phyloP scores from a whole-genome alignment of 1,139 yeast species.

The Scheffersomyces insectosa region DNA sequence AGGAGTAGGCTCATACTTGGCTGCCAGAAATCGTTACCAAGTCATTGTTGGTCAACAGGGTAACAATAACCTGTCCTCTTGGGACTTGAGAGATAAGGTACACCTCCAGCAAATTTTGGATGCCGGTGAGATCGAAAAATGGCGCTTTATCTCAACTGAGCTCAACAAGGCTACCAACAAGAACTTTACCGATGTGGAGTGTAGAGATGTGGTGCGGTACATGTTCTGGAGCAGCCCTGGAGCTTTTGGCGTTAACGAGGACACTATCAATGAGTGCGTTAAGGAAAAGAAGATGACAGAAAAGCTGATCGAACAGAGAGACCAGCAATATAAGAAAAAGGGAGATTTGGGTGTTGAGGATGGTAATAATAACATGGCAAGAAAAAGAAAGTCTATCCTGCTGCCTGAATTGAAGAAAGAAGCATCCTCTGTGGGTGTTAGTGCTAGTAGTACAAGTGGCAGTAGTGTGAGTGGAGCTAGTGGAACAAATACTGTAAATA shows the following conservation, averaged over 20 bases:
- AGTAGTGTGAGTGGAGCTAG: slow-evolving; percentile 1
- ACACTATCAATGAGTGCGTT: slow-evolving; percentile 36
- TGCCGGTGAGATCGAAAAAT: slow-evolving; percentile 70
- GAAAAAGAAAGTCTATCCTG: slow-evolving; percentile 1
- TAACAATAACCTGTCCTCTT: slow-evolving; percentile 62
- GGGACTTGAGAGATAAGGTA: slow-evolving; percentile 61
- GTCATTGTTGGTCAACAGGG: slow-evolving; percentile 85
- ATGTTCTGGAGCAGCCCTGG: slow-evolving; percentile 60
- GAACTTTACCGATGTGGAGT: slow-evolving; percentile 51
- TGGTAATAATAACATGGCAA: not conserved
- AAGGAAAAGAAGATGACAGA: slow-evolving; percentile 42
- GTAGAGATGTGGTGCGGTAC: slow-evolving; percentile 54
- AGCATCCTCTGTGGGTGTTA: not conserved
- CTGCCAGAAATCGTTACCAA: slow-evolving; percentile 78
- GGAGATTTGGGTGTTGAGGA: slow-evolving; percentile 3
- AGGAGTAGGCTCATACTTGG: slow-evolving; percentile 65
- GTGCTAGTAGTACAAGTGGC: too few species aligned
- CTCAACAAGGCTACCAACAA: slow-evolving; percentile 61
- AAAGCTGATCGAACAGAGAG: slow-evolving; percentile 33
- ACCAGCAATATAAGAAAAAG: slow-evolving; percentile 16
- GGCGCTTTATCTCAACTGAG: slow-evolving; percentile 65
- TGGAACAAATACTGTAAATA: slow-evolving; percentile 3
- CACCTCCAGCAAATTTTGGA: slow-evolving; percentile 56
- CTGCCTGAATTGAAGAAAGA: slow-evolving; percentile 1
- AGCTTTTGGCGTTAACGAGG: slow-evolving; percentile 56